These are phyloP conservation scores for Russula sp. DNA, from an alignment of 768 basidiomycete species.

Conservation along the genomic window DNA sequence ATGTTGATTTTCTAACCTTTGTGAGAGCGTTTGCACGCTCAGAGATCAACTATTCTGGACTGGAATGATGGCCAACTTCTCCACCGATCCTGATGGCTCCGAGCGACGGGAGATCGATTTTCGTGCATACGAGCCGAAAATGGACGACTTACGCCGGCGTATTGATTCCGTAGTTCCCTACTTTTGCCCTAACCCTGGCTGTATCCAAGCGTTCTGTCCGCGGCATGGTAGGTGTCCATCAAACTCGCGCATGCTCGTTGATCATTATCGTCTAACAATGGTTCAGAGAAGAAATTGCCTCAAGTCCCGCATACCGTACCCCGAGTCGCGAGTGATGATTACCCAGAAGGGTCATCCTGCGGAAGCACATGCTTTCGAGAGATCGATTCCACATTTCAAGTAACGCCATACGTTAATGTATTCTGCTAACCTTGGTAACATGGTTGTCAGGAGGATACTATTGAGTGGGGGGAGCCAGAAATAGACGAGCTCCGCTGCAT, in stretches of 20 bases:
- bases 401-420: not conserved
- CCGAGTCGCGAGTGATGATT: slow-evolving; percentile 3
- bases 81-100: slow-evolving; percentile 9
- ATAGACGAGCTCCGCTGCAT: slow-evolving; percentile 13
- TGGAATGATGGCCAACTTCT: not conserved
- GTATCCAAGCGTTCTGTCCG: slow-evolving; percentile 5
- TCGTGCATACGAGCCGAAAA: slow-evolving; percentile 17
- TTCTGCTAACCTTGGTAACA: not conserved
- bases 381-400: not conserved
- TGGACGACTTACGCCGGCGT: slow-evolving; percentile 24
- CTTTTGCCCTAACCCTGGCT: slow-evolving; percentile 24
- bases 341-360: slow-evolving; percentile 2
- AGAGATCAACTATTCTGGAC: slow-evolving; percentile 14
- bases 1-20: slow-evolving; percentile 11
- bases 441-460: not conserved
- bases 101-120: slow-evolving; percentile 10
- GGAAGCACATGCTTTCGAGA: slow-evolving; percentile 5
- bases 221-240: slow-evolving; percentile 6
- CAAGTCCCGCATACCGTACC: not conserved
- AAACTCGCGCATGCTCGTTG: not conserved
- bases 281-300: not conserved
- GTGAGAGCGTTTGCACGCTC: not conserved
- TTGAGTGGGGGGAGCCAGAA: slow-evolving; percentile 9
- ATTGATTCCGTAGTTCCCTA: slow-evolving; percentile 22
- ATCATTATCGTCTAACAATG: not conserved